Base-by-base conservation (phyloP, 495 filamentous ascomycete genomes). In the Pyrenula massariospora region DNA sequence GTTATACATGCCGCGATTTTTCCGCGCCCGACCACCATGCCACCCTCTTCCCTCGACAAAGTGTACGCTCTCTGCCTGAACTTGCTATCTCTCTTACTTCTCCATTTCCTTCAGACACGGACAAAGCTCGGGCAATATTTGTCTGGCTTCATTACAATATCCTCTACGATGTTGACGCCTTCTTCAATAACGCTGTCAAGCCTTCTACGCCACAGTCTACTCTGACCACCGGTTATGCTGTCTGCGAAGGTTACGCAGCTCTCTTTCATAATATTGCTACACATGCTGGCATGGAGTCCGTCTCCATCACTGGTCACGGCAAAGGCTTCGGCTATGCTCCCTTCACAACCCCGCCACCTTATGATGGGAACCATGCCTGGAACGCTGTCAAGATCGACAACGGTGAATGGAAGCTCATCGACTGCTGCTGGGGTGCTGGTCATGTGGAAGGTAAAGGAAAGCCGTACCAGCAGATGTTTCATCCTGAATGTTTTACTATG, bases 61-160 rank as follows among this genome's bases (percentile, higher is more conserved):
- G 56, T 19, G 63, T 66, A 21, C 64, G 60, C 22, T 77, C 79
- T 10, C 76, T 93, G 25, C 86, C 88, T 2, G 73, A 76, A 1
- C 80, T 98, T 12, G 89, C 91, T 0, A 71, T 78, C 47, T 81
- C 85, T 54, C 79, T 97, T 22, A 92, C 88, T 52, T 67, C 75
- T 8, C 89, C 89, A 1, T 96, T 96, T 66, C 69, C 81, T 3
- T 93, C 87, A 1, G 60, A 68, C 0, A 95, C 91, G 1, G 93
- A 97, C 66, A 95, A 95, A 69, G 91, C 93, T 11, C 81, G 93
- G 15, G 86, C 78, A 10, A 86, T 98, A 57, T 98, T 98, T 68
- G 88, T 89, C 8, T 98, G 91, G 93, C 78, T 89, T 51, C 93
- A 97, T 68, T 85, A 98, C 68, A 97, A 96, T 63, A 82, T 98